phyloP scores from a whole-genome alignment of 2,329 filamentous ascomycete species.

The Apiospora rasikravindrae region DNA sequence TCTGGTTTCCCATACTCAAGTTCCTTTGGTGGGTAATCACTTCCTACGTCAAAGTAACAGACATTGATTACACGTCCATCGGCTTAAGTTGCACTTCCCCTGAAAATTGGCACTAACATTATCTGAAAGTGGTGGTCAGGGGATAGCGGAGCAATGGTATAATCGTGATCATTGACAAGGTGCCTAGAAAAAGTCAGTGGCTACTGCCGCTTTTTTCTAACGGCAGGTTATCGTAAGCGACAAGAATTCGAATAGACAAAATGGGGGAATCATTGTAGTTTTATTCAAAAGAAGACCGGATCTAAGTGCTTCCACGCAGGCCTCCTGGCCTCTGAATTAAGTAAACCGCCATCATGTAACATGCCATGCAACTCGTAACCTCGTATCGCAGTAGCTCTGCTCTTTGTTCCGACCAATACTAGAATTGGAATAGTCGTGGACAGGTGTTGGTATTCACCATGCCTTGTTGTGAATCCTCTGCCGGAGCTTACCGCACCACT shows the following conservation, averaged over 20 bases:
- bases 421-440: not conserved
- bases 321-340: not conserved
- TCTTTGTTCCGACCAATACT: not conserved
- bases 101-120: too few species aligned
- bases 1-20: too few species aligned
- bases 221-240: not conserved
- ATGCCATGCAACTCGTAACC: conserved; percentile 17
- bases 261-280: conserved; percentile 12
- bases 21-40: too few species aligned
- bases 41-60: too few species aligned
- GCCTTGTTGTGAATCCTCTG: not conserved
- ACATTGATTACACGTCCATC: too few species aligned
- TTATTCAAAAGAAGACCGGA: conserved; percentile 7
- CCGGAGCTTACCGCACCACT: not conserved
- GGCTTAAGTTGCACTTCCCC: too few species aligned
- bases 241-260: not conserved
- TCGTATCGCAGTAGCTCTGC: conserved; percentile 11
- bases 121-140: not conserved
- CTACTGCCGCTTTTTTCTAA: too few species aligned
- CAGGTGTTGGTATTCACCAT: not conserved
- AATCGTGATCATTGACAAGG: too few species aligned
- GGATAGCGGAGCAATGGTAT: too few species aligned
- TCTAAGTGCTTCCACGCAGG: not conserved
- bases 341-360: conserved; percentile 14
- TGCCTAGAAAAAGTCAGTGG: too few species aligned